Evolutionary conservation across 176 grass and related monocot species (phyloP).

Genomic region (Areca catechu): DNA sequence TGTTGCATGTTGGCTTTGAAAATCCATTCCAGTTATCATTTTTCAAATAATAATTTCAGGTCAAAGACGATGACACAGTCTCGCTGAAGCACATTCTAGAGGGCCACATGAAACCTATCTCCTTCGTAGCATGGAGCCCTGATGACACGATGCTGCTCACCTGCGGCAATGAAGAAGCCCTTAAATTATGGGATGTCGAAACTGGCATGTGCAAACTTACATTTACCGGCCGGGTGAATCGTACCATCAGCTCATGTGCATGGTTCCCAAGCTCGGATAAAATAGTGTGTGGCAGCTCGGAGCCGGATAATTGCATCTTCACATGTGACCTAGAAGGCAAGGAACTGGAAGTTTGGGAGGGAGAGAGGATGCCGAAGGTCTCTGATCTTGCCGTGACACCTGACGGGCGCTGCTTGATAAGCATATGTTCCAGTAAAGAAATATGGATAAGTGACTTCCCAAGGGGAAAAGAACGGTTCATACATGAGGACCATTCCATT

Average conservation of each 20-base stretch:
- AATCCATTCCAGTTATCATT: too few relatives aligned
- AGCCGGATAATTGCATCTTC: conserved; percentile 61
- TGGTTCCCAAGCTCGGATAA: conserved; percentile 94
- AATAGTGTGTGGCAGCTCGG: conserved; percentile 68
- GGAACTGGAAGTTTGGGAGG: conserved; percentile 68
- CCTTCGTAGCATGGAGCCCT: conserved; percentile 84
- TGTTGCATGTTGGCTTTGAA: too few relatives aligned
- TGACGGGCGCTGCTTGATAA: conserved; percentile 61
- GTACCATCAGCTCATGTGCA: conserved; percentile 59
- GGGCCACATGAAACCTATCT: conserved; percentile 61
- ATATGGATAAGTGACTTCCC: conserved; percentile 78
- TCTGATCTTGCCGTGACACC: conserved; percentile 70
- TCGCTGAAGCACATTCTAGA: conserved; percentile 50
- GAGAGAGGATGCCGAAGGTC: conserved; percentile 92
- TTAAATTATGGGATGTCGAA: conserved; percentile 78
- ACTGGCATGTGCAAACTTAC: conserved; percentile 57
- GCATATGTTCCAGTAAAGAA: conserved; percentile 46
- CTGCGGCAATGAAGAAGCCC: conserved; percentile 53
- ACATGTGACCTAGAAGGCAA: conserved; percentile 76
- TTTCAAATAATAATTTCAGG: conserved; percentile 34
- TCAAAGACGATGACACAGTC: conserved; percentile 62
- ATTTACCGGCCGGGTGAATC: conserved; percentile 26
- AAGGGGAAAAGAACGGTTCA: conserved; percentile 56
- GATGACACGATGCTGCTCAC: conserved; percentile 80
- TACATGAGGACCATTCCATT: conserved; percentile 55